A percentile compares a stretch with the other conserved stretches of the same genome.
phyloP scores from a whole-genome alignment of 306 rosid species.

The Pyrus communis region DNA sequence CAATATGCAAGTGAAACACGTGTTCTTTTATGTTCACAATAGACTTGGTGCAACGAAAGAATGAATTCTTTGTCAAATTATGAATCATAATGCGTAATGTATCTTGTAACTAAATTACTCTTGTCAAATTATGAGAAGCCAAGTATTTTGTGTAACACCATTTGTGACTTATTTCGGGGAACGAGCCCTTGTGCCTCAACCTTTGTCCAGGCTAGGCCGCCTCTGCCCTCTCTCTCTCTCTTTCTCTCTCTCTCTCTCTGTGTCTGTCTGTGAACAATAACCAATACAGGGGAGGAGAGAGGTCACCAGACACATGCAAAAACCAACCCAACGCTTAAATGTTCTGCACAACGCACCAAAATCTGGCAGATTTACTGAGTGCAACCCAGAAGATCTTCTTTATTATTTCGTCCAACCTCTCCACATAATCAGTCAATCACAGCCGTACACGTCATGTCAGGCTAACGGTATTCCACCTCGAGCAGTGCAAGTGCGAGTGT shows the following conservation, averaged over 20 bases:
- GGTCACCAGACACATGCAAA: slow-evolving; percentile 7
- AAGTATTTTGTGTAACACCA: too few species aligned
- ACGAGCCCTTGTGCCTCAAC: not conserved
- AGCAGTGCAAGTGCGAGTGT: slow-evolving; percentile 25
- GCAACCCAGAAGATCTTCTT: slow-evolving; percentile 34
- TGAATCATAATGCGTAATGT: too few species aligned
- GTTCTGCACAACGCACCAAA: slow-evolving; percentile 23
- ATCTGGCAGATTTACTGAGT: slow-evolving; percentile 15
- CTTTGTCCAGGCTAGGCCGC: not conserved
- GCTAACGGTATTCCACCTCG: slow-evolving; percentile 26
- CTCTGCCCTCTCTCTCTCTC: not conserved
- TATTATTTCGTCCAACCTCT: slow-evolving; percentile 18
- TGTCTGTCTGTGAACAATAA: slow-evolving; percentile 11
- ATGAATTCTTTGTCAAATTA: not conserved
- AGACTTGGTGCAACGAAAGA: not conserved
- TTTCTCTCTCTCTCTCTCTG: not conserved
- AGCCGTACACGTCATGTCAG: slow-evolving; percentile 33
- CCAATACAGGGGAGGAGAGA: not conserved
- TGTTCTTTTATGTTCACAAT: not conserved
- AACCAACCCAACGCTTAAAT: not conserved
- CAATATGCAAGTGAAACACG: not conserved
- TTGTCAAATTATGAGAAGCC: not conserved
- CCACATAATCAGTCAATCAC: slow-evolving; percentile 22
- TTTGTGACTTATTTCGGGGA: not conserved
- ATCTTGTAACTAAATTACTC: not conserved